Base-by-base conservation (phyloP, 2,329 filamentous ascomycete species). In the Trichophaea hybrida region DNA sequence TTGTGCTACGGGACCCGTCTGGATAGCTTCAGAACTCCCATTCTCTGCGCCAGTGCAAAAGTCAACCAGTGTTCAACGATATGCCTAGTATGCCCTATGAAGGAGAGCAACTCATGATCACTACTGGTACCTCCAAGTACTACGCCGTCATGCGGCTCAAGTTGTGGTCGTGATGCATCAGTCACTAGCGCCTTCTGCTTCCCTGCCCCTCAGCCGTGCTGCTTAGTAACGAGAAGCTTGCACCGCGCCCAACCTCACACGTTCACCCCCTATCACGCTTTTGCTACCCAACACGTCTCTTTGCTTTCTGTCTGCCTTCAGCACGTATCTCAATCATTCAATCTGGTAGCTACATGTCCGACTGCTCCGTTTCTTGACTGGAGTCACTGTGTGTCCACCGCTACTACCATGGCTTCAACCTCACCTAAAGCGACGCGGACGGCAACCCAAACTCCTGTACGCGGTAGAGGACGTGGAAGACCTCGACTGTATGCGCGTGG, bases 401-500 rank as follows among this genome's bases (percentile, higher is more conserved):
- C 53, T 12, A 31, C 10, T n/a, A 46, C 24, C 15, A 55, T 55
- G 53, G 38, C 53, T 44, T 55, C 53, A 31, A 46, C 34, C 35
- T 55, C 53, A 4, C 53, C 53, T 12, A 55, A 55, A 32, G 38
- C 53, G 31, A 55, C 53, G 53, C 53, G 53, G 34, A 55, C 15
- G 8, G 31, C 32, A 12, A 15, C 53, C 8, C 37, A 44, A 15
- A 55, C 53, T 31, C 53, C 53, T 15, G 61, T 60, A n/a, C 64
- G 64, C 38, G 67, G 66, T 48, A 62, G 64, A 61, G 66, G 63
- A 15, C 64, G 64, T 54, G 53, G 53, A 43, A 55, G 53, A 55
- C 64, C 64, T 12, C 54, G 64, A 31, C 59, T 66, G 6, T 57
- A 63, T 51, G 61, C 38, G 7, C 62, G 64, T 17, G 64, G 63